Evolutionary conservation across 2,329 filamentous ascomycete species (phyloP), one percentile per base, ranked within the genome.

Genomic region (Xylaria polymorpha): DNA sequence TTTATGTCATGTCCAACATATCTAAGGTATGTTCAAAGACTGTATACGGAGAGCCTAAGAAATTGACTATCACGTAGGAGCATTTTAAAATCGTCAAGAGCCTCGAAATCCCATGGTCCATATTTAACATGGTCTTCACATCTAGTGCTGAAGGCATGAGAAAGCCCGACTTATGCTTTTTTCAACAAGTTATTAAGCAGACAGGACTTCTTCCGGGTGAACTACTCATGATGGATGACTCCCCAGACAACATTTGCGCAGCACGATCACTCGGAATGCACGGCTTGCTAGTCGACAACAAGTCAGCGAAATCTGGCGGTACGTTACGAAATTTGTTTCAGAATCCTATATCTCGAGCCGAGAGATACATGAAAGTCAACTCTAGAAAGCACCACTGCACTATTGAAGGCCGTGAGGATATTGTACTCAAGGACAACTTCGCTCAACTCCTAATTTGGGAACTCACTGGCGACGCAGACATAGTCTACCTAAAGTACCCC

Each of bases 361-460:
- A 55, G 25, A 29, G 20, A 1, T 66, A 32, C 12, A 10, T 67
- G 12, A 67, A 8, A 15, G 12, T 8, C 3, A 62, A 63, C 12
- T 51, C 64, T 4, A 1, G 58, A 35, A 51, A 37, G 7, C 64
- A 29, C 15, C 51, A 74, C 35, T 62, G 62, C 25, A 18, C 61
- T 22, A 44, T 83, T 5, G 79, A 80, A 15, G 75, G 74, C 14
- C 76, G 81, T 61, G 43, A 82, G 46, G 56, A 67, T 18, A 10
- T 74, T n/a, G 20, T 55, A 10, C 43, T 72, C 4, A 74, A 73
- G n/a, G 78, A 80, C 12, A 75, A 74, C 4, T 79, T 84, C 55
- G 73, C 75, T 12, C 77, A 79, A 60, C 75, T 81, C 1, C 74
- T 84, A 10, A 82, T 81, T 12, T 79, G 79, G 68, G 83, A 84